phyloP scores from a whole-genome alignment of 805 yeast species.

The Tetrapisispora nanseiensis region DNA sequence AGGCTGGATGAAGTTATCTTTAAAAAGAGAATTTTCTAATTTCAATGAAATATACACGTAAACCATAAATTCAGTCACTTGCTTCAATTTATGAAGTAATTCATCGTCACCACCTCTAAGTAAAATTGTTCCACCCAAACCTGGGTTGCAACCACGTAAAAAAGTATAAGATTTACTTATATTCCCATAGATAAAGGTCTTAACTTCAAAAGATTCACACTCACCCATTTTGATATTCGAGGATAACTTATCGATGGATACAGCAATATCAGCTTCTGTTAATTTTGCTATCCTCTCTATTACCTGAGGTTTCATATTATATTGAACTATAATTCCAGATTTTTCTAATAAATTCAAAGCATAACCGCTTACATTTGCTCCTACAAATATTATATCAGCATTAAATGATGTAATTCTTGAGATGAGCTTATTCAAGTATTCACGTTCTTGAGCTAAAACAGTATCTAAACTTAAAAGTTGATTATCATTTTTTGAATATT shows the following conservation, averaged over 20 bases:
- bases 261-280: slow-evolving; percentile 76
- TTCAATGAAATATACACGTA: slow-evolving; percentile 70
- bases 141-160: slow-evolving; percentile 64
- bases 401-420: slow-evolving; percentile 63
- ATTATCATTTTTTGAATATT: slow-evolving; percentile 67
- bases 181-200: slow-evolving; percentile 48
- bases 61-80: slow-evolving; percentile 69
- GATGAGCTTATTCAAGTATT: slow-evolving; percentile 71
- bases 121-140: slow-evolving; percentile 74
- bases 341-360: slow-evolving; percentile 65
- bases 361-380: slow-evolving; percentile 71
- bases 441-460: slow-evolving; percentile 77
- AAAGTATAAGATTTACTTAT: slow-evolving; percentile 63
- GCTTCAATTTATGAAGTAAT: slow-evolving; percentile 55
- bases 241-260: slow-evolving; percentile 77
- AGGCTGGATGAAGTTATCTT: slow-evolving; percentile 55
- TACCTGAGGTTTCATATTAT: slow-evolving; percentile 71
- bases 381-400: slow-evolving; percentile 72
- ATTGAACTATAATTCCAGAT: slow-evolving; percentile 72
- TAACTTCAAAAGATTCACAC: slow-evolving; percentile 64
- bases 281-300: slow-evolving; percentile 68
- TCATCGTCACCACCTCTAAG: slow-evolving; percentile 71
- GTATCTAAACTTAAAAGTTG: slow-evolving; percentile 76
- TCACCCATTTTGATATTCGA: slow-evolving; percentile 61
- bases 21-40: slow-evolving; percentile 65